Evolutionary conservation across 2,329 filamentous ascomycete genomes (phyloP).

Genomic region (Fusarium chuoi): DNA sequence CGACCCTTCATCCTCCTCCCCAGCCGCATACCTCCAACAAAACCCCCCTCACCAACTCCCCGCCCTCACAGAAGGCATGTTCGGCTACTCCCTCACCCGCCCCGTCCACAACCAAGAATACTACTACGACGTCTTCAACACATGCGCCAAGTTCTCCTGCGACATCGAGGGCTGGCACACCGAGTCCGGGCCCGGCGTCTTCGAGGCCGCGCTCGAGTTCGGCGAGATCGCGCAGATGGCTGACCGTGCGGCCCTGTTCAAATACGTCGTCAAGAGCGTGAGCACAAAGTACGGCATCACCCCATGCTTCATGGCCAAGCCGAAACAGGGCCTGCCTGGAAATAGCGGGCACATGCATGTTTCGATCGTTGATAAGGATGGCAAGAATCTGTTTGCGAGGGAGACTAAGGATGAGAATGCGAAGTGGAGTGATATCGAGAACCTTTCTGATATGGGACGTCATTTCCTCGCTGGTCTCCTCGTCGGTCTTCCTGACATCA

Average conservation of each 20-base stretch:
- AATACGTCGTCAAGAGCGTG: constrained; percentile 91
- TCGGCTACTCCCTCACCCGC: constrained; percentile 89
- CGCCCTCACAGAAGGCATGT: constrained; percentile 91
- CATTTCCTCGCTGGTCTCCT: constrained; percentile 94
- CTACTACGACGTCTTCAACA: constrained; percentile 87
- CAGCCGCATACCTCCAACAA: constrained; percentile 77
- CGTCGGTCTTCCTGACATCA: constrained; percentile 89
- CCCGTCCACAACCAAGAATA: constrained; percentile 92
- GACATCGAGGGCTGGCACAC: constrained; percentile 96
- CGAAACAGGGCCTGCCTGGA: constrained; percentile 86
- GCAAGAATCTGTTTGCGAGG: constrained; percentile 85
- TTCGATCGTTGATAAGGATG: constrained; percentile 82
- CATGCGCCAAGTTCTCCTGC: constrained; percentile 80
- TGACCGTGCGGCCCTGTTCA: constrained; percentile 91
- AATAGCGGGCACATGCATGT: constrained; percentile 98
- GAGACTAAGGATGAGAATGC: constrained; percentile 76
- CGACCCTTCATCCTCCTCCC: constrained; percentile 65
- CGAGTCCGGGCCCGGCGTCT: constrained; percentile 92
- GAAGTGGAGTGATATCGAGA: constrained; percentile 77
- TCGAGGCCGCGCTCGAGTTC: constrained; percentile 94
- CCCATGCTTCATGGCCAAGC: constrained; percentile 99
- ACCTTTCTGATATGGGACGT: constrained; percentile 87
- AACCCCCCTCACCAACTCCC: constrained; percentile 81
- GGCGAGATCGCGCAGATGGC: constrained; percentile 90
- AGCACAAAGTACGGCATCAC: constrained; percentile 90